Base-by-base conservation (phyloP, 108 stramenopile species). In the Pseudonitzschia delicatissima region DNA sequence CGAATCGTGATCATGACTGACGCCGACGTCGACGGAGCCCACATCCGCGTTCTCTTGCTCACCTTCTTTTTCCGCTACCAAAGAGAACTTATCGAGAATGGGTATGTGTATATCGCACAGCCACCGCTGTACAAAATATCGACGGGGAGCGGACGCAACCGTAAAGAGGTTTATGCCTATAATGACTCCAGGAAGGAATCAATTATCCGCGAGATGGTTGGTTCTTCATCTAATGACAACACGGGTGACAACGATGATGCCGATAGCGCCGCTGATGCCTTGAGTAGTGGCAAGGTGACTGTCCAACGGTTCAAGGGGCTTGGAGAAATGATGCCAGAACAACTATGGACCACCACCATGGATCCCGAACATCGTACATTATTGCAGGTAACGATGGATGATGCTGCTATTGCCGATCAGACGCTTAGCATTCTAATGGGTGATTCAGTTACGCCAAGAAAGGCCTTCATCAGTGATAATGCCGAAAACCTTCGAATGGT, bases 251-350 rank as follows among this genome's bases (percentile, higher is more conserved):
- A 52, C 5, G 71, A 69, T n/a, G 29, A 45, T 21, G 28, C 37
- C 23, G 39, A 26, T 29, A 66, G 57, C 11, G 42, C 60, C 3
- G 68, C 45, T 9, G 39, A 71, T 26, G 76, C 77, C 27, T 29
- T 90, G 17, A 49, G 68, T 5, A 75, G 64, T 45, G 81, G 81
- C n/a, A 91, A 85, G 42, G 77, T 88, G 0, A 79, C 67, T 26
- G 73, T 92, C 45, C 87, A 92, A 68, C 64, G 87, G 26, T 88
- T 92, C 78, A 92, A 97, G 76, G 96, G 96, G 9, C 64, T 97
- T 21, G 96, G 96, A 8, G 96, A 97, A 73, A 97, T 97, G 96
- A 97, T 97, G 96, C 94, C 96, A 20, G 70, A 86, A 57, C 93
- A 97, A 71, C 79, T 97, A 52, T 97, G 96, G 96, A 77, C 88